phyloP scores from a whole-genome alignment of 139 green algal species.

The Tetratostichococcus sp. region DNA sequence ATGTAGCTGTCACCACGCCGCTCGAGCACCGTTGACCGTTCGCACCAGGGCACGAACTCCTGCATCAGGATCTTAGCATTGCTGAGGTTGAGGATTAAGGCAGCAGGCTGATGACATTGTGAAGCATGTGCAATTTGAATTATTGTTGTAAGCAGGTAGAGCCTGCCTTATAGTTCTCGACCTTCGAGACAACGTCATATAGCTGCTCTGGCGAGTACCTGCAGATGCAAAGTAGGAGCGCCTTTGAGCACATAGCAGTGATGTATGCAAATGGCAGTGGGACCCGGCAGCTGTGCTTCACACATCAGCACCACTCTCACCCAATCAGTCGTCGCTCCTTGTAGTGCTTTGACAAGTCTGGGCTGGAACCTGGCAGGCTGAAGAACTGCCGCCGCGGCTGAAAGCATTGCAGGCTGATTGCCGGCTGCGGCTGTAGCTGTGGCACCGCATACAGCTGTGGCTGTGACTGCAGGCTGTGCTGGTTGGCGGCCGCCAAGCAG shows the following conservation, averaged over 20 bases:
- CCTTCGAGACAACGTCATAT: slow-evolving; percentile 76
- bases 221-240: too few relatives aligned
- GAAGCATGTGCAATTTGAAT: too few relatives aligned
- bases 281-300: too few relatives aligned
- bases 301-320: neutral
- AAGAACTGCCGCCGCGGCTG: neutral
- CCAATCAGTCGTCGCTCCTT: slow-evolving; percentile 35
- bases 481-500: too few relatives aligned
- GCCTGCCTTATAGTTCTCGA: slow-evolving; percentile 66
- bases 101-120: too few relatives aligned
- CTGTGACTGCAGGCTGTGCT: neutral
- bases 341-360: slow-evolving; percentile 30
- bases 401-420: neutral
- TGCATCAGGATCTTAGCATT: neutral
- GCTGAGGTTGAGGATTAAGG: too few relatives aligned
- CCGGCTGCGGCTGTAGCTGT: neutral
- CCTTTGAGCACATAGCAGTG: too few relatives aligned
- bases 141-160: neutral
- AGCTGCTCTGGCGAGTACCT: slow-evolving; percentile 76
- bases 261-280: too few relatives aligned
- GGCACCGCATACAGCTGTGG: neutral
- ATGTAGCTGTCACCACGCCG: slow-evolving; percentile 36
- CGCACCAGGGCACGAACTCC: slow-evolving; percentile 90
- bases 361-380: slow-evolving; percentile 11
- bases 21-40: slow-evolving; percentile 45